Evolutionary conservation across 139 green algal species (phyloP), one percentile per base, ranked within the genome.

Genomic region (Chlorella sp.): DNA sequence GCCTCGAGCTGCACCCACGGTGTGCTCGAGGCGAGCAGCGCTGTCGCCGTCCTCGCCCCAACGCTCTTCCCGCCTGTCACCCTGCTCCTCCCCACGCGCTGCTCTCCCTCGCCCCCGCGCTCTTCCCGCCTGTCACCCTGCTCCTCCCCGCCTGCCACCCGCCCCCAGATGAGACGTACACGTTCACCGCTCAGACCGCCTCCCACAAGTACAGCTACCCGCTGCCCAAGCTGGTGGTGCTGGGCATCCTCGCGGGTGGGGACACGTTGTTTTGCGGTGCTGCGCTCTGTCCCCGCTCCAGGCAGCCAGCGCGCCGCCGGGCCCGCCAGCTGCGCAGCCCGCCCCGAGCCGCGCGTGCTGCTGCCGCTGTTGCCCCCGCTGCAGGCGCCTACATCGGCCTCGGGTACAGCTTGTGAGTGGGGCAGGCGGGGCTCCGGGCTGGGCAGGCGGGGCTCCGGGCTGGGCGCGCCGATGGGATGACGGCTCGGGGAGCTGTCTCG

Each of bases 351-450:
- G 33, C 29, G 33, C 3, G 15, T 31, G 33, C 14, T 46, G 14
- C 36, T 67, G 60, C 19, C 15, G 36, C 33, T 19, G 35, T 31
- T 7, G 5, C 8, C 7, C 62, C 27, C 25, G 9, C 33, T 38
- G 67, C 67, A 74, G 67, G 67, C 36, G 67, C 67, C 0, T 74
- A 74, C 50, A 74, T 74, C 23, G 36, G 36, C 27, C 36, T 74
- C 3, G 67, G 67, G 35, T 74, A 41, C 67, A 51, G 35, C 8
- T 50, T 74, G n/a, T n/a, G n/a, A n/a, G n/a, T n/a, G n/a, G n/a
- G n/a, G n/a, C n/a, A n/a, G n/a, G n/a, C n/a, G n/a, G n/a, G n/a
- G n/a, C n/a, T n/a, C n/a, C n/a, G n/a, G n/a, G n/a, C n/a, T n/a
- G n/a, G n/a, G n/a, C n/a, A n/a, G n/a, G n/a, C n/a, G n/a, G n/a